Evolutionary conservation across 2,329 filamentous ascomycete species (phyloP).

Genomic region (Zymoseptoria pseudotritici): DNA sequence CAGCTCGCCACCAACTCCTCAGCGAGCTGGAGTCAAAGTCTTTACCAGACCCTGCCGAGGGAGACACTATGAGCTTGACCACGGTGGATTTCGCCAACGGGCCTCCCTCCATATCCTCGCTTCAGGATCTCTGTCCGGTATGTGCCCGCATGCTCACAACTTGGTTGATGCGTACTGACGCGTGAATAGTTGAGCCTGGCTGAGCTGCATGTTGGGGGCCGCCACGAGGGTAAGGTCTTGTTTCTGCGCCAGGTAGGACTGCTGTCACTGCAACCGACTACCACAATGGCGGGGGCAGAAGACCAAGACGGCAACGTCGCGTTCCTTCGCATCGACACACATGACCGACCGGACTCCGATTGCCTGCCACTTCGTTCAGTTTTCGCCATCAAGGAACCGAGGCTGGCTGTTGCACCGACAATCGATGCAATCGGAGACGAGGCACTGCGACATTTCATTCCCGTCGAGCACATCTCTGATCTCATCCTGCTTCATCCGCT

Average conservation of each 20-base stretch:
- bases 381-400: constrained; percentile 6
- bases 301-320: background rate
- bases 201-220: background rate
- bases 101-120: too few relatives aligned
- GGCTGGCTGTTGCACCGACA: background rate
- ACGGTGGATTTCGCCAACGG: too few relatives aligned
- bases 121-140: too few relatives aligned
- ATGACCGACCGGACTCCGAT: background rate
- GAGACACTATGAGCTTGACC: too few relatives aligned
- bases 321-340: background rate
- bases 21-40: too few relatives aligned
- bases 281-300: background rate
- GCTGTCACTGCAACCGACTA: background rate
- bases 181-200: background rate
- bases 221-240: background rate
- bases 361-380: background rate
- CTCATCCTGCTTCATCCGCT: background rate
- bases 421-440: background rate
- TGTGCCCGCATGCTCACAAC: too few relatives aligned
- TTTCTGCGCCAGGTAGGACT: background rate
- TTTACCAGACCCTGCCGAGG: too few relatives aligned
- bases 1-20: too few relatives aligned
- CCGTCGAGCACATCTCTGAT: background rate
- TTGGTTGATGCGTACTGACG: background rate
- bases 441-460: background rate